Conservation (phyloP, 257 asterid species). For the Paulownia fortunei region DNA sequence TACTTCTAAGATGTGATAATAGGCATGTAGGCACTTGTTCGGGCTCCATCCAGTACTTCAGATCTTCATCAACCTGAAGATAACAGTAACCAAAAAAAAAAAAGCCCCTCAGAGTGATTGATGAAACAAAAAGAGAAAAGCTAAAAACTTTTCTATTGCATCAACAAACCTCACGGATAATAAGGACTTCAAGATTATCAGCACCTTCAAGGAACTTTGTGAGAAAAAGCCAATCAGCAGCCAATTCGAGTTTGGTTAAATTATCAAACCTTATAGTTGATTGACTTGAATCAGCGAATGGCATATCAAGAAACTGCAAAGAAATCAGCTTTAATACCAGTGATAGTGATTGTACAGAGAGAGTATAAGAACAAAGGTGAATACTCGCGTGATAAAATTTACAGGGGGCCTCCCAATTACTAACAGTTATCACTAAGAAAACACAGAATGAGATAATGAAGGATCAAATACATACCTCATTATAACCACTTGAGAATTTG, state of each 20-base stretch:
- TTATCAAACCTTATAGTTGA: neutral
- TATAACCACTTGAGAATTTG: neutral
- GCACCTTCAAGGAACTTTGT: neutral
- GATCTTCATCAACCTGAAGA: neutral
- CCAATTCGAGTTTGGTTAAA: neutral
- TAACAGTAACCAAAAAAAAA: neutral
- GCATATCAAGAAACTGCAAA: neutral
- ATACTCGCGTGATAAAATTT: too few relatives aligned
- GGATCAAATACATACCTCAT: neutral
- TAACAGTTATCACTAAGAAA: too few relatives aligned
- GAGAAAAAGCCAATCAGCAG: slow-evolving; percentile 1
- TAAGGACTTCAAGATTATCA: neutral
- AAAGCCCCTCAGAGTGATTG: neutral
- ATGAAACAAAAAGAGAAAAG: neutral
- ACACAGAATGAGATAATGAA: neutral
- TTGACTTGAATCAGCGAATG: too few relatives aligned
- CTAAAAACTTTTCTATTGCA: neutral
- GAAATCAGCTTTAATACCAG: too few relatives aligned
- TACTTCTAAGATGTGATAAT: neutral
- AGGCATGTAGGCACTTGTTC: slow-evolving; percentile 13
- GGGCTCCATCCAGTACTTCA: slow-evolving; percentile 26
- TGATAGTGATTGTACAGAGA: too few relatives aligned
- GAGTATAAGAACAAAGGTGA: too few relatives aligned
- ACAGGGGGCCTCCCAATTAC: too few relatives aligned
- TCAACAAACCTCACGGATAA: neutral